Conservation (phyloP, 257 asterid species). For the Ligustrum vulgare region DNA sequence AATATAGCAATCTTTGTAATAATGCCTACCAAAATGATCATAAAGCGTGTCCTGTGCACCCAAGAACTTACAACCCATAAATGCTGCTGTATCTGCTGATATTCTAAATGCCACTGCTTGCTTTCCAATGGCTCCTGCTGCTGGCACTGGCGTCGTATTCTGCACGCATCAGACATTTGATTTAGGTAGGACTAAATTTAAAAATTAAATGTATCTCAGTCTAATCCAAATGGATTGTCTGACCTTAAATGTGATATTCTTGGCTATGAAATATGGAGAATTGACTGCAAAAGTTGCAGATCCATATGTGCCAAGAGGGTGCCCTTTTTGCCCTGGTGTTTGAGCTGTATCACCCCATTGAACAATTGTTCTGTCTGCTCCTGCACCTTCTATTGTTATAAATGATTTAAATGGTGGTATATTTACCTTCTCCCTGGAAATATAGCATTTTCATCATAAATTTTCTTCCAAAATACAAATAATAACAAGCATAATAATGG, state of each 20-base stretch:
- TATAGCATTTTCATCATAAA: neutral
- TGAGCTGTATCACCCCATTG: constrained; percentile 93
- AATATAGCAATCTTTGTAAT: constrained; percentile 83
- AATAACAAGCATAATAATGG: neutral
- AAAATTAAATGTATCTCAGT: too few relatives aligned
- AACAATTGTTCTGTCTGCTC: constrained; percentile 74
- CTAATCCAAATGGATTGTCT: neutral
- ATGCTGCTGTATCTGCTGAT: constrained; percentile 83
- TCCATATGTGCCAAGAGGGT: constrained; percentile 78
- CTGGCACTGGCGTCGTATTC: constrained; percentile 86
- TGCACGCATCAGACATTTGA: constrained; percentile 21
- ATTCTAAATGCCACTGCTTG: constrained; percentile 92
- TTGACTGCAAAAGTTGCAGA: constrained; percentile 95
- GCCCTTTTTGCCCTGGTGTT: constrained; percentile 62
- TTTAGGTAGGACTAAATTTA: too few relatives aligned
- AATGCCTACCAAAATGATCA: constrained; percentile 84
- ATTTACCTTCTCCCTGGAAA: constrained; percentile 72
- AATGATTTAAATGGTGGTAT: constrained; percentile 67
- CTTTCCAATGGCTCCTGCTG: constrained; percentile 83
- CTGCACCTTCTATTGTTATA: constrained; percentile 75
- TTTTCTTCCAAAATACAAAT: constrained; percentile 2
- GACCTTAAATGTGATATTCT: constrained; percentile 84
- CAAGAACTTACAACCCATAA: constrained; percentile 74
- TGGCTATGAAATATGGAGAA: constrained; percentile 79
- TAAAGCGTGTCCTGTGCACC: constrained; percentile 94